phyloP scores from a whole-genome alignment of 148 eudicot species.

The Bassia scoparia region DNA sequence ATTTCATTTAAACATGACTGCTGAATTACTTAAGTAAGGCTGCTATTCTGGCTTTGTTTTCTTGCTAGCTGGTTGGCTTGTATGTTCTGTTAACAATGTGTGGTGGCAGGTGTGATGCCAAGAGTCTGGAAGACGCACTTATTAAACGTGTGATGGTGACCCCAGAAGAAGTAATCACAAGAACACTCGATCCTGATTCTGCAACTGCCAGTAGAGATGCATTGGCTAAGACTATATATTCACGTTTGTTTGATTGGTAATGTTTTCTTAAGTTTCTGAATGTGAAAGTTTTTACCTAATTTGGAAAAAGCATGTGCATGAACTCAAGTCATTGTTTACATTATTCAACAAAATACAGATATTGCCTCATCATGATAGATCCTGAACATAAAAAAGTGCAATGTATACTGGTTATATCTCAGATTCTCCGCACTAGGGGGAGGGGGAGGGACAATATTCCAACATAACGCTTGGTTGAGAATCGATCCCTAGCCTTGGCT shows the following conservation, averaged over 20 bases:
- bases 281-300: not conserved
- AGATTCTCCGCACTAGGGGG: no score
- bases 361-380: not conserved
- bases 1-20: slow-evolving; percentile 74
- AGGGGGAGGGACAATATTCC: no score
- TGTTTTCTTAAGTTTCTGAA: not conserved
- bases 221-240: slow-evolving; percentile 87
- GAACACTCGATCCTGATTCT: slow-evolving; percentile 83
- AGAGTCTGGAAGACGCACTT: slow-evolving; percentile 87
- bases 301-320: slow-evolving; percentile 10
- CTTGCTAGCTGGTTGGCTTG: slow-evolving; percentile 6
- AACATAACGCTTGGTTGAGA: no score
- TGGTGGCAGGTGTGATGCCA: slow-evolving; percentile 72
- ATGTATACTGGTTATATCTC: not conserved
- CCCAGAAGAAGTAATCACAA: slow-evolving; percentile 93
- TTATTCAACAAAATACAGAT: not conserved
- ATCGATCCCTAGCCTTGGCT: no score
- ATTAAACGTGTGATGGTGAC: slow-evolving; percentile 97
- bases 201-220: slow-evolving; percentile 90
- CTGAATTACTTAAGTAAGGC: slow-evolving; percentile 76
- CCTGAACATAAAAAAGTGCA: not conserved
- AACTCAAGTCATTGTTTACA: not conserved
- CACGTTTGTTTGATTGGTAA: slow-evolving; percentile 98
- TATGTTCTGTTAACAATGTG: slow-evolving; percentile 10
- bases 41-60: slow-evolving; percentile 8